These are phyloP conservation scores for Macaranga tanarius DNA, from an alignment of 441 rosid species.

Conservation along the genomic window DNA sequence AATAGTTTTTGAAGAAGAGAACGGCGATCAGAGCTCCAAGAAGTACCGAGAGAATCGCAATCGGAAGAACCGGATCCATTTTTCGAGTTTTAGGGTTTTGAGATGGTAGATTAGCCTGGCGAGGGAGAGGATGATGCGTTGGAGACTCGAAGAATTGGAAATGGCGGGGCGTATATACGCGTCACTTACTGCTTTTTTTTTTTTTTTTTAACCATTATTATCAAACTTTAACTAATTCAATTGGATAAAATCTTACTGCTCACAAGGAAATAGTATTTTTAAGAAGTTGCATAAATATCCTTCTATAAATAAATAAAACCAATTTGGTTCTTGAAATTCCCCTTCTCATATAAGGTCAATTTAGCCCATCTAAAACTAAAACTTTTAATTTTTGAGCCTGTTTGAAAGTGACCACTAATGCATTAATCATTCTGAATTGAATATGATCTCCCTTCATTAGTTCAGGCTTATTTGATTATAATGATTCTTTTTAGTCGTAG, in stretches of 20 bases:
- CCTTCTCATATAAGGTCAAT: no score
- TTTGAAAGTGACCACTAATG: no score
- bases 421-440: no score
- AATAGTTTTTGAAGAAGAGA: conserved; percentile 73
- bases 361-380: no score
- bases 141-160: not conserved
- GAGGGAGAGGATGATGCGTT: not conserved
- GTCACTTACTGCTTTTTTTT: no score
- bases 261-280: not conserved
- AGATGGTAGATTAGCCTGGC: not conserved
- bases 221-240: no score
- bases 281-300: no score
- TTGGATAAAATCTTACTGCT: no score
- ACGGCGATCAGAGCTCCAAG: conserved; percentile 68
- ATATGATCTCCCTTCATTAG: no score
- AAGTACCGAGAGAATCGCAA: conserved; percentile 46
- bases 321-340: not conserved
- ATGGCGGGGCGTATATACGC: conserved; percentile 11
- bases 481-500: no score
- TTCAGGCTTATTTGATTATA: no score
- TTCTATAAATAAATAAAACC: not conserved
- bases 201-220: no score
- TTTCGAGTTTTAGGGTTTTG: conserved; percentile 19
- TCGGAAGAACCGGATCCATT: conserved; percentile 64
- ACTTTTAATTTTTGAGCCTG: not conserved